These are phyloP conservation scores for Phytophthora macrochlamydospora DNA, from an alignment of 352 stramenopile species.

Conservation along the genomic window DNA sequence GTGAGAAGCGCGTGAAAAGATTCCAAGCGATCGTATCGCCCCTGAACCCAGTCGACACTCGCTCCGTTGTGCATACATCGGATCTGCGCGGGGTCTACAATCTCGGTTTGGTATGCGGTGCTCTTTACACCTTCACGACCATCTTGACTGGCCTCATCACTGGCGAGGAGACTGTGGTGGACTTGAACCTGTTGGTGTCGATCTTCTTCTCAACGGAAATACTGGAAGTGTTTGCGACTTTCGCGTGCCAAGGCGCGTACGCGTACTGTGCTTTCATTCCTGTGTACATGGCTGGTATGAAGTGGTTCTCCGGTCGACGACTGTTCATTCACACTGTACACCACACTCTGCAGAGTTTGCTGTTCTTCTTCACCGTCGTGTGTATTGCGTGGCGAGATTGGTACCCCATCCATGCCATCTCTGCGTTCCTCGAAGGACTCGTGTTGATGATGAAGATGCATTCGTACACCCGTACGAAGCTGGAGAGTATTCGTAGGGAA, in stretches of 20 bases:
- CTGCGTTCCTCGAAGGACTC: conserved; percentile 63
- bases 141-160: conserved; percentile 44
- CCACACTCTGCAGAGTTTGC: conserved; percentile 57
- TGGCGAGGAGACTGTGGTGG: conserved; percentile 36
- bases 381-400: conserved; percentile 66
- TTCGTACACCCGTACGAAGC: conserved; percentile 69
- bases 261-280: conserved; percentile 65
- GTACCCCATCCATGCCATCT: conserved; percentile 68
- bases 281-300: conserved; percentile 51
- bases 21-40: conserved; percentile 55
- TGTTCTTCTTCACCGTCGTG: conserved; percentile 57
- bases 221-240: conserved; percentile 62
- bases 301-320: conserved; percentile 22
- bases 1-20: conserved; percentile 37
- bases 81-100: conserved; percentile 72
- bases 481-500: conserved; percentile 44
- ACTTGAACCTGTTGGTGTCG: conserved; percentile 46
- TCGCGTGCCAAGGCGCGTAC: conserved; percentile 52
- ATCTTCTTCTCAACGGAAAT: conserved; percentile 67
- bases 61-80: conserved; percentile 58
- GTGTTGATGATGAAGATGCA: conserved; percentile 80
- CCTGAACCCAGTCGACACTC: conserved; percentile 54
- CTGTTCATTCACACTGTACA: conserved; percentile 57
- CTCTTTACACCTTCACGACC: conserved; percentile 54
- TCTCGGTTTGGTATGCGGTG: conserved; percentile 57